Base-by-base conservation (phyloP, 129 eudicot genomes). In the Lonicera japonica region DNA sequence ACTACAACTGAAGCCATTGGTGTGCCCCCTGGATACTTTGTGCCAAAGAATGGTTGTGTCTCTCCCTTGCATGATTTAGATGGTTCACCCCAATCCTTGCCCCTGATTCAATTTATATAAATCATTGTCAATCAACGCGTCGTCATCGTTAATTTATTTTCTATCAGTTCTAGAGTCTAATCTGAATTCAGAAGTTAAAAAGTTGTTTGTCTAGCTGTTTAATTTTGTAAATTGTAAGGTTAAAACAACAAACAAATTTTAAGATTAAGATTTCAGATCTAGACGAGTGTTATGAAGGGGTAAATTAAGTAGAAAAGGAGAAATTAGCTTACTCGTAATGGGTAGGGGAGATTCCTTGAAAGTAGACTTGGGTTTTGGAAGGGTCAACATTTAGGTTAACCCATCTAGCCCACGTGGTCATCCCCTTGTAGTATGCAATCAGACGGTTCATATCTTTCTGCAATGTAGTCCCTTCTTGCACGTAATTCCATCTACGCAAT, bases 31-130 rank as follows among this genome's bases (percentile, higher is more conserved):
- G 99, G 96, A 59, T 92, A 92, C 21, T 38, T 70, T 18, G 63
- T 21, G 2, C 95, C 96, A 4, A 75, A 80, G 47, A 70, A 85
- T 25, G 99, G 99, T 54, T 70, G 75, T 29, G 86, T 80, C 65
- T 92, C 84, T 0, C 84, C 61, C 12, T 73, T 62, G 61, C 99
- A 92, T 39, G 95, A 65, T 25, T 85, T 85, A 4, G 76, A 50
- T 13, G 96, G 96, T 65, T 60, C 83, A 16, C 75, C 77, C 99
- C 99, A 92, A 0, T 90, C 97, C 52, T 63, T 90, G 17, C 95
- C 95, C 79, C 97, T 90, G 71, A 40, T 63, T 36, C 38, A 29
- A n/a, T 8, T 3, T 43, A 2, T 43, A 43, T 11, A 43, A 43
- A 43, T 8, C 50, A 43, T 43, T 43, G 16, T 43, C 50, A 43